phyloP scores from a whole-genome alignment of 306 rosid species.

The Pterocarpus santalinus region DNA sequence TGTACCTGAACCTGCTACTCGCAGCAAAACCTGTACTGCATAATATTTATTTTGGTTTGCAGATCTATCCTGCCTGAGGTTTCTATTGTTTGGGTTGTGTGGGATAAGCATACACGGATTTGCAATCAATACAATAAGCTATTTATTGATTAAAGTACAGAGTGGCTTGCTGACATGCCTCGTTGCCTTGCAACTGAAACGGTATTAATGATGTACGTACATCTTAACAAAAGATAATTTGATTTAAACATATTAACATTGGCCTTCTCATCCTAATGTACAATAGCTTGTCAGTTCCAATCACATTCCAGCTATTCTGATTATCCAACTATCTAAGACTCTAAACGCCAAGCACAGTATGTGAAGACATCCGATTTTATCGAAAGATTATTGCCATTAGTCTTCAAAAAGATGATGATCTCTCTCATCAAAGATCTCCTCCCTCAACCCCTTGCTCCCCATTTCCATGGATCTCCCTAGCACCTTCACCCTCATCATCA shows the following conservation, averaged over 20 bases:
- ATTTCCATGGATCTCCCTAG: too few relatives aligned
- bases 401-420: slow-evolving; percentile 84
- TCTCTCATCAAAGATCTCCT: slow-evolving; percentile 97
- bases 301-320: slow-evolving; percentile 23
- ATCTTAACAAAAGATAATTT: neutral
- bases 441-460: slow-evolving; percentile 43
- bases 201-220: neutral
- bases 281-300: slow-evolving; percentile 33
- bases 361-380: neutral
- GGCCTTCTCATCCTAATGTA: slow-evolving; percentile 21
- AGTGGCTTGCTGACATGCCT: slow-evolving; percentile 5
- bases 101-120: too few relatives aligned
- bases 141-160: neutral
- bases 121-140: neutral
- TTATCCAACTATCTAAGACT: slow-evolving; percentile 3
- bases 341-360: slow-evolving; percentile 16
- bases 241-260: slow-evolving; percentile 9
- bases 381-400: slow-evolving; percentile 51
- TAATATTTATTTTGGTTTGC: too few relatives aligned
- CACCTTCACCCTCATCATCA: too few relatives aligned
- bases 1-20: too few relatives aligned
- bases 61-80: too few relatives aligned
- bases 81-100: too few relatives aligned
- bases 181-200: slow-evolving; percentile 5
- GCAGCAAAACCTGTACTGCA: too few relatives aligned